Evolutionary conservation across 1,284 basidiomycete species (phyloP), one percentile per base, ranked within the genome.

Genomic region (Trichosporon faecale): DNA sequence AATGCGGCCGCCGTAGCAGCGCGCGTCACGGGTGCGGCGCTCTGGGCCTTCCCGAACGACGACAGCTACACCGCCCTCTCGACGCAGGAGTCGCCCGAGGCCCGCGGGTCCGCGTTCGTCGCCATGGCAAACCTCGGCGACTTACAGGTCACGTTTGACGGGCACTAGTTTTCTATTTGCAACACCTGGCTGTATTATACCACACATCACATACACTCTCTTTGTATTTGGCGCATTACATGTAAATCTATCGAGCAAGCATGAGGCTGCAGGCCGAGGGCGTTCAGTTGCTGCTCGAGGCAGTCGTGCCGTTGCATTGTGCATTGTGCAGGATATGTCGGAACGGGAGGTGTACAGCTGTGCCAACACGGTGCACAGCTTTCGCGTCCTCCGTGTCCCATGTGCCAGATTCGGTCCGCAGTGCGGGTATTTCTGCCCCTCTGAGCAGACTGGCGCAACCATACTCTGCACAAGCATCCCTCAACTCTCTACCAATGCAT

Each of bases 121-220:
- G 71, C 78, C 12, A 25, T 78, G 21, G 76, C 77, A 12, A 74
- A 74, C 8, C 80, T 77, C 68, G 81, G 79, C 5, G 76, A 82
- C 67, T 73, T 81, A n/a, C 70, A 70, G 33, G 66, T 81, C 11
- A 75, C 73, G 0, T 78, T 81, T 71, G 80, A 82, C 69, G 81
- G 80, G 27, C 72, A 72, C 14, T 77, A 74, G 33, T 11, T 2
- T 33, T 44, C 5, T 18, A 5, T 8, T 44, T 6, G 44, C 49
- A 12, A 21, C 23, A 9, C 49, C 49, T 6, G 49, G n/a, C 49
- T 52, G 49, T 52, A 52, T 52, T 52, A 52, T 31, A 61, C 57
- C 57, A 31, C 57, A 33, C 18, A 31, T 12, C 29, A 33, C 29
- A 61, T 27, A 61, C 57, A 12, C 57, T 61, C 57, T 61, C 57